phyloP scores from a whole-genome alignment of 306 rosid species.

The Pyrus betulifolia region DNA sequence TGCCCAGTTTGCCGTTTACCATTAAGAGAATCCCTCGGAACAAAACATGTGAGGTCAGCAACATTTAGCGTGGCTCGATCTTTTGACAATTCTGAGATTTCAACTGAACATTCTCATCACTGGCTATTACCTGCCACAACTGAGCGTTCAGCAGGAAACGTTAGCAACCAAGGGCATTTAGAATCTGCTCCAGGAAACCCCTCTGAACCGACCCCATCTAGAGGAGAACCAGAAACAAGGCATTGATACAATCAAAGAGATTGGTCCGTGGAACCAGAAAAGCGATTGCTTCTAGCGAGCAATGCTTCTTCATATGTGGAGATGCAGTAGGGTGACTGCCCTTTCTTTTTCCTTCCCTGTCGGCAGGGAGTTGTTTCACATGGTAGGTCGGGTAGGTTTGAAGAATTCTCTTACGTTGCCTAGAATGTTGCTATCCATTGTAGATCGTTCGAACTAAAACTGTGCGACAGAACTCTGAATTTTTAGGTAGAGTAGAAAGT shows the following conservation, averaged over 20 bases:
- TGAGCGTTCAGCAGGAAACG: slow-evolving; percentile 12
- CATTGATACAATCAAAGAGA: slow-evolving; percentile 18
- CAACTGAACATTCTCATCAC: slow-evolving; percentile 33
- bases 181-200: slow-evolving; percentile 24
- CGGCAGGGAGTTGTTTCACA: slow-evolving; percentile 7
- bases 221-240: slow-evolving; percentile 42
- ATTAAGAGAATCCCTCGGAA: slow-evolving; percentile 42
- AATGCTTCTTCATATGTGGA: background rate
- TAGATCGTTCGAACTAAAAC: background rate
- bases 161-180: slow-evolving; percentile 24
- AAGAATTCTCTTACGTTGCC: slow-evolving; percentile 4
- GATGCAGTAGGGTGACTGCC: slow-evolving; percentile 12
- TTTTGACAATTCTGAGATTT: slow-evolving; percentile 40
- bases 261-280: slow-evolving; percentile 11
- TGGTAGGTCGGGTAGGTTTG: slow-evolving; percentile 2
- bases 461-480: background rate
- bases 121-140: slow-evolving; percentile 29
- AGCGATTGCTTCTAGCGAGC: slow-evolving; percentile 1
- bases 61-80: slow-evolving; percentile 40
- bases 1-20: slow-evolving; percentile 92
- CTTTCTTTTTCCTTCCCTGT: background rate
- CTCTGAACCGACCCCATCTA: slow-evolving; percentile 19
- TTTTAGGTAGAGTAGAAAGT: background rate
- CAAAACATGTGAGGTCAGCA: slow-evolving; percentile 48
- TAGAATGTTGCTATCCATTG: background rate